These are phyloP conservation scores for Fusarium illudens DNA, from an alignment of 2,329 filamentous ascomycete genomes.

Conservation along the genomic window DNA sequence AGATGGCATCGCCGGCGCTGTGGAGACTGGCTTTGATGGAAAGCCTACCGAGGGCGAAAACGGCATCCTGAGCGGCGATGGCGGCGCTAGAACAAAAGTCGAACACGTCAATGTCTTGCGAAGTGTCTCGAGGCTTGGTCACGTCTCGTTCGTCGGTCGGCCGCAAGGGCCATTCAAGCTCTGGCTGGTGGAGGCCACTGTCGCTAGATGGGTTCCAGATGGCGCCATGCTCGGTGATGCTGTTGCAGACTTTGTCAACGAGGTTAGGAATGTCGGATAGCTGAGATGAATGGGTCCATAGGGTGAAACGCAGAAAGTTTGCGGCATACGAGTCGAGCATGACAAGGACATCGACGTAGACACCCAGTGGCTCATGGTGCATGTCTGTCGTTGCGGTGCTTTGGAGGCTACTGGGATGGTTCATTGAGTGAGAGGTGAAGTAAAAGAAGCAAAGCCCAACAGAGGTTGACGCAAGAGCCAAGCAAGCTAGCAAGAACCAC, in stretches of 20 bases:
- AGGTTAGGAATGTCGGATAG: neutral
- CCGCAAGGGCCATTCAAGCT: neutral
- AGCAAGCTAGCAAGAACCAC: neutral
- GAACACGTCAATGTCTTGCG: neutral
- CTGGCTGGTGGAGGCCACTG: neutral
- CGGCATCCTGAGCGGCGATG: neutral
- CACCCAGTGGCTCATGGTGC: neutral
- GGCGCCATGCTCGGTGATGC: neutral
- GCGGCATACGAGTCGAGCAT: neutral
- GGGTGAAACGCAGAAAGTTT: neutral
- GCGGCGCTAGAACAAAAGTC: neutral
- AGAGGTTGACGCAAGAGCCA: neutral
- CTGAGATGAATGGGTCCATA: neutral
- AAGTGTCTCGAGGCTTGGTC: neutral
- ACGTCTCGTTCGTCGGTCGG: neutral
- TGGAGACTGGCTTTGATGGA: neutral
- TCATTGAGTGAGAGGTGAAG: neutral
- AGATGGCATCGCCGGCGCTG: neutral
- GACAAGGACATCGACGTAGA: neutral
- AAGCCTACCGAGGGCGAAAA: neutral
- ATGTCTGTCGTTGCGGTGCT: neutral
- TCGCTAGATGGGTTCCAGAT: neutral
- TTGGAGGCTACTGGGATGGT: neutral
- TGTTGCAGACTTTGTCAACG: neutral
- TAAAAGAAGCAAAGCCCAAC: neutral